phyloP scores from a whole-genome alignment of 306 rosid genomes.

The Begonia fuchsioides region DNA sequence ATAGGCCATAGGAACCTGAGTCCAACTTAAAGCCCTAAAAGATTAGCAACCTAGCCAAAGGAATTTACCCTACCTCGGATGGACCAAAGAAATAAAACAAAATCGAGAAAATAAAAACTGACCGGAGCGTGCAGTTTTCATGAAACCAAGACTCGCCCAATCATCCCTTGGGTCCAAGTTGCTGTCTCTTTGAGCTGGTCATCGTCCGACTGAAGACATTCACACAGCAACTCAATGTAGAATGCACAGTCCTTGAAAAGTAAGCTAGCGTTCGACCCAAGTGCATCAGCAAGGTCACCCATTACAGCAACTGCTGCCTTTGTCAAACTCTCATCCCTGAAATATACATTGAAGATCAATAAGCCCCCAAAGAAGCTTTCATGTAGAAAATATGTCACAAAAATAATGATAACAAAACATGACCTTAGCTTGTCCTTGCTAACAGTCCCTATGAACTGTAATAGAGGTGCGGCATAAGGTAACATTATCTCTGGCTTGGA shows the following conservation, averaged over 20 bases:
- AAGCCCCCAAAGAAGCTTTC: background rate
- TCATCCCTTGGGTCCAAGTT: conserved; percentile 19
- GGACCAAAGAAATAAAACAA: background rate
- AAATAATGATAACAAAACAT: background rate
- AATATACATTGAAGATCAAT: conserved; percentile 2
- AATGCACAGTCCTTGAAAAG: conserved; percentile 12
- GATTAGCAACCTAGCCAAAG: background rate
- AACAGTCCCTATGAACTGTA: conserved; percentile 22
- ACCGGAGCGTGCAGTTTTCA: conserved; percentile 8
- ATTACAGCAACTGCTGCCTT: conserved; percentile 22
- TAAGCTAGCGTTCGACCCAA: conserved; percentile 13
- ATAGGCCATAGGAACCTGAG: background rate
- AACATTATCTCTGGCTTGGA: conserved; percentile 21
- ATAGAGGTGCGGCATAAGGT: conserved; percentile 21
- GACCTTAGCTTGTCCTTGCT: conserved; percentile 11
- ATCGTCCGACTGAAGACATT: conserved; percentile 20
- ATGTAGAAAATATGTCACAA: background rate
- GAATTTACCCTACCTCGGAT: background rate
- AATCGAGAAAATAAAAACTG: background rate
- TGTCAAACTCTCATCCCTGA: conserved; percentile 20
- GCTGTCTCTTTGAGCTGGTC: conserved; percentile 19
- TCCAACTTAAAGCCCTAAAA: background rate
- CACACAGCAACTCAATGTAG: conserved; percentile 14
- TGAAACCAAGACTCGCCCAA: conserved; percentile 21
- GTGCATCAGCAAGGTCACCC: conserved; percentile 25